A percentile compares a stretch with the other conserved stretches of the same genome.
Conservation (phyloP, 129 eudicot species). For the Ambrosia trifida region DNA sequence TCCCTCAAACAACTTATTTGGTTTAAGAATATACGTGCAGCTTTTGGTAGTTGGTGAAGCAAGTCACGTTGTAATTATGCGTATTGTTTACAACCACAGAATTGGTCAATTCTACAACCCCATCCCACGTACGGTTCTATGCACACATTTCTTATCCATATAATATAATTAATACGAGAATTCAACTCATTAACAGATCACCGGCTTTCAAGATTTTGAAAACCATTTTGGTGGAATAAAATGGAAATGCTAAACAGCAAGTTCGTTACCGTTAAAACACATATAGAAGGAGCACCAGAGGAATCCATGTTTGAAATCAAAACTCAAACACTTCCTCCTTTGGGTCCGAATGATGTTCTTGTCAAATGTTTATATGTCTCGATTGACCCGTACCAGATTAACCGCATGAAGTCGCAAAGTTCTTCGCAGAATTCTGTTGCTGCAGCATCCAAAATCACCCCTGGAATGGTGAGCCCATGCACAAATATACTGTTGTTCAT, state of each 20-base stretch:
- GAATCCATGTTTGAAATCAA: constrained; percentile 61
- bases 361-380: constrained; percentile 61
- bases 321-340: constrained; percentile 33
- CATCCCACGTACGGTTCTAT: too few species aligned
- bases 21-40: too few species aligned
- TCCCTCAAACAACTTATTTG: too few species aligned
- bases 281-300: constrained; percentile 39
- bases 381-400: constrained; percentile 63
- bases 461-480: constrained; percentile 41
- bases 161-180: too few species aligned
- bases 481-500: neutral
- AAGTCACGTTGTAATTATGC: too few species aligned
- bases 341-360: constrained; percentile 40
- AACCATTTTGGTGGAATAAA: neutral
- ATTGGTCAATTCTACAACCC: too few species aligned
- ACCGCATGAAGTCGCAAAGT: constrained; percentile 62
- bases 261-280: constrained; percentile 38
- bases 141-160: too few species aligned
- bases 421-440: constrained; percentile 47
- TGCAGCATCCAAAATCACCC: constrained; percentile 38
- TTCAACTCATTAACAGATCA: too few species aligned
- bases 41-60: too few species aligned
- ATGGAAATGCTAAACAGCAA: constrained; percentile 43
- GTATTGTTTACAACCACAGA: too few species aligned
- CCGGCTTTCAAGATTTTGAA: neutral